Evolutionary conservation across 2,329 filamentous ascomycete genomes (phyloP).

Genomic region (Orbilia javanica): DNA sequence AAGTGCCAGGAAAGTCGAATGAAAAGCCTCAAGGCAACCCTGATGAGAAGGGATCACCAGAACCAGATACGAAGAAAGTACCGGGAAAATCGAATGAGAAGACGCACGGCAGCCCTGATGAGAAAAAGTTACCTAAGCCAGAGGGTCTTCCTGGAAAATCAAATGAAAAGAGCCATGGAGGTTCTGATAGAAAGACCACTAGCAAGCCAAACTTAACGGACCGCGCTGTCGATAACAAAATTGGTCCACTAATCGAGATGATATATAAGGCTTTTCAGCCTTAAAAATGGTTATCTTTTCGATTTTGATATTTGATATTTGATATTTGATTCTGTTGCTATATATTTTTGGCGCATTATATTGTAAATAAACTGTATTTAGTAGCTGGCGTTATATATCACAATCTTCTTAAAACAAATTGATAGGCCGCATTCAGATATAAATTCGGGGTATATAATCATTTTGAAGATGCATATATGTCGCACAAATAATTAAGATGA

Average conservation of each 20-base stretch:
- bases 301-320: background rate
- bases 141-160: background rate
- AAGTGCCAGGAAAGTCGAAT: background rate
- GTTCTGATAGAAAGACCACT: background rate
- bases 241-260: background rate
- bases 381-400: background rate
- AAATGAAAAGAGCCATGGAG: background rate
- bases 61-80: background rate
- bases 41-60: background rate
- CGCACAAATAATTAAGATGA: too few species aligned
- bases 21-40: background rate
- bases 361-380: background rate
- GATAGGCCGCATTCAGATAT: too few species aligned
- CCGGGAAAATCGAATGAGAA: background rate
- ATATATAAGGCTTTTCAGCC: background rate
- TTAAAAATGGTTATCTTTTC: background rate
- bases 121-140: too few species aligned
- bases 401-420: too few species aligned
- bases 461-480: too few species aligned
- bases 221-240: background rate
- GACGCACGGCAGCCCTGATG: too few species aligned
- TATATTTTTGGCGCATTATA: background rate
- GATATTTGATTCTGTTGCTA: background rate
- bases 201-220: background rate
- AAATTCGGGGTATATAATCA: too few species aligned